These are phyloP conservation scores for Cucumis variabilis DNA, from an alignment of 331 rosid species.

Conservation along the genomic window DNA sequence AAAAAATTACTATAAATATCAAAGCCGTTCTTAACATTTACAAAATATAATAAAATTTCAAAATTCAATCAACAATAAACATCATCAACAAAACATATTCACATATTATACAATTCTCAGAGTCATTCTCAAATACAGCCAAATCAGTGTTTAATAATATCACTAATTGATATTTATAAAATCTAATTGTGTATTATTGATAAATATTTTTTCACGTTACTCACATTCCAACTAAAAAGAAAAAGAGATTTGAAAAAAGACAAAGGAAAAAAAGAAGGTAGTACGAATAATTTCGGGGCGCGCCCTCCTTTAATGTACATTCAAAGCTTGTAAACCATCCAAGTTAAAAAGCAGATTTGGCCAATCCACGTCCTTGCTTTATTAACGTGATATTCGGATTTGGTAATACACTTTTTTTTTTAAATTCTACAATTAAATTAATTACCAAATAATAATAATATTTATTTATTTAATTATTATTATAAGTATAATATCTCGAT, in stretches of 20 bases:
- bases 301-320: conserved; percentile 15
- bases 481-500: background rate
- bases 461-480: too few species aligned
- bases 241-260: background rate
- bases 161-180: too few species aligned
- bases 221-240: background rate
- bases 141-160: too few species aligned
- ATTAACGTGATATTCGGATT: conserved; percentile 18
- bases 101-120: too few species aligned
- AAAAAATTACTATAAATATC: too few species aligned
- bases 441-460: background rate
- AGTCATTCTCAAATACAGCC: too few species aligned
- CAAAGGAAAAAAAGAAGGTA: background rate
- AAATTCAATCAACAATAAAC: too few species aligned
- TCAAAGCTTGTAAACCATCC: conserved; percentile 25
- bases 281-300: conserved; percentile 2
- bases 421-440: background rate
- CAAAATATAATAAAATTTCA: too few species aligned
- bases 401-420: background rate
- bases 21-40: too few species aligned
- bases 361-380: conserved; percentile 12
- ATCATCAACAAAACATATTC: too few species aligned
- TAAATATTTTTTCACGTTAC: background rate
- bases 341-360: conserved; percentile 15
- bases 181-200: too few species aligned